Percentiles rank a stretch among this genome's conserved stretches.
phyloP scores from a whole-genome alignment of 306 rosid species.

The Acmispon strigosus region DNA sequence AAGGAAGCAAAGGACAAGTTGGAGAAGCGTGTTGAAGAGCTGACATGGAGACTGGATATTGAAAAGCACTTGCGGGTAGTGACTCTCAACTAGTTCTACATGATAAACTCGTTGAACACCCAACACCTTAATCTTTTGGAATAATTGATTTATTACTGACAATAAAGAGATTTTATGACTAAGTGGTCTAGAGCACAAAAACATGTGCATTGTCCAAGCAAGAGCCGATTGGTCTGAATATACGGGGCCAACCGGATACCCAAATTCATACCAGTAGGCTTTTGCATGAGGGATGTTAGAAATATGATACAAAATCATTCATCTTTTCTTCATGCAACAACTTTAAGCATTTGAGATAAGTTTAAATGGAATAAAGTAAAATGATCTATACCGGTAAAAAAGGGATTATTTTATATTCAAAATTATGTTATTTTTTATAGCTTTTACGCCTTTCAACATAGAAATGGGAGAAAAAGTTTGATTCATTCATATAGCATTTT shows the following conservation, averaged over 20 bases:
- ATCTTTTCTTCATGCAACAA: no score
- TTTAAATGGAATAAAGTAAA: not conserved
- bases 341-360: no score
- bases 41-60: constrained; percentile 75
- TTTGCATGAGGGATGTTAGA: no score
- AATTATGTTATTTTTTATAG: not conserved
- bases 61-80: constrained; percentile 79
- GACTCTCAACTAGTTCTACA: constrained; percentile 12
- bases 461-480: constrained; percentile 1
- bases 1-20: constrained; percentile 92
- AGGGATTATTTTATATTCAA: not conserved
- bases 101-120: constrained; percentile 1
- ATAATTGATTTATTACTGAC: no score
- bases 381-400: not conserved
- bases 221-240: no score
- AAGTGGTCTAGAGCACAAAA: no score
- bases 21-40: constrained; percentile 93
- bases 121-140: no score
- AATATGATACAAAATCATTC: no score
- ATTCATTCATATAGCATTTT: not conserved
- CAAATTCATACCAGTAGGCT: no score
- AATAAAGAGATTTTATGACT: no score
- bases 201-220: no score
- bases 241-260: no score
- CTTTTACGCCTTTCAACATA: not conserved